Evolutionary conservation across 2,329 filamentous ascomycete genomes (phyloP), one percentile per base, ranked within the genome.

Genomic region (Zymoseptoria passerinii): DNA sequence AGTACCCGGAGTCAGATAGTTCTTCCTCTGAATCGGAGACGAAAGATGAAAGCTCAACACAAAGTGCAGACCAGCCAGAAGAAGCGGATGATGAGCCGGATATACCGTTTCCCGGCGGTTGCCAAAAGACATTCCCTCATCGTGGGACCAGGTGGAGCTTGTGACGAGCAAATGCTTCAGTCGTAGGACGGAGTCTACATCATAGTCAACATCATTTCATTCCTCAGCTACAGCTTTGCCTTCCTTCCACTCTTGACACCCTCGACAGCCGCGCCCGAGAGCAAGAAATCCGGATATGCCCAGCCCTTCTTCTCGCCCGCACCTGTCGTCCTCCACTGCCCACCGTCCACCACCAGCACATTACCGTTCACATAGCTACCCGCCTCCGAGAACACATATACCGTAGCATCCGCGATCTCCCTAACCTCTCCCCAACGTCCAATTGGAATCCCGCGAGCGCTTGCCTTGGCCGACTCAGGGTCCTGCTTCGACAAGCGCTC

Each of bases 391-490:
- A 96, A 94, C 57, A 97, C 73, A 68, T 86, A 99, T 0, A 97
- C 83, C 0, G 92, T 96, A 1, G 92, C 89, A 73, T 99, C 92
- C 0, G 91, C 88, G 68, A 99, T 91, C 70, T 99, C 92, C 64
- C 87, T 88, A 27, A 95, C 84, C 0, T 83, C 83, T 6, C 92
- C 94, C 73, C 85, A 84, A 58, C 92, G 81, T 1, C 90, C 90
- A 1, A 86, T 75, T 0, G 94, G 94, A 44, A 95, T 81, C 1
- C 66, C 62, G 55, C 64, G 72, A 27, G 63, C 65, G 57, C 69
- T 73, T 40, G 61, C 64, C 20, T 66, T 67, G 29, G 65, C 67
- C 5, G 67, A 69, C 20, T 70, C 68, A 28, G 65, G 64, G 7
- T 68, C 67, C 2, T 56, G 48, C 57, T 70, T 74, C 3, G 74